These are phyloP conservation scores for Kwoniella newhampshirensis DNA, from an alignment of 768 basidiomycete genomes.

Conservation along the genomic window DNA sequence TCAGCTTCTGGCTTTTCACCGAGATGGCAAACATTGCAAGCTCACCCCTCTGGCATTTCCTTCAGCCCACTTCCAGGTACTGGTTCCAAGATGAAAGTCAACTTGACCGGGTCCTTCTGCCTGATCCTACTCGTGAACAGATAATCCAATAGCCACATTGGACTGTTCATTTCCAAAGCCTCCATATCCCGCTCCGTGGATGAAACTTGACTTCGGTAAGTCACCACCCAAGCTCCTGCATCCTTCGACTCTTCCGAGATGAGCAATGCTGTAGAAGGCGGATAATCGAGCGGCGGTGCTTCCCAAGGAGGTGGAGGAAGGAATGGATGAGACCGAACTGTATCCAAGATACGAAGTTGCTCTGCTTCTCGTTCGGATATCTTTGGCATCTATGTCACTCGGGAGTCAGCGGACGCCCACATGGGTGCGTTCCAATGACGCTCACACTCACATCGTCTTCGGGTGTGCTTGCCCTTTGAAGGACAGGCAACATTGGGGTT, in stretches of 20 bases:
- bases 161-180: constrained; percentile 72
- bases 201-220: constrained; percentile 72
- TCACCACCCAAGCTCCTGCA: constrained; percentile 65
- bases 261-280: constrained; percentile 64
- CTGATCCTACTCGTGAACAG: constrained; percentile 66
- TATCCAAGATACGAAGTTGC: constrained; percentile 52
- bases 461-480: constrained; percentile 23
- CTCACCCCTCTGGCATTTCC: constrained; percentile 81
- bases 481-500: constrained; percentile 31
- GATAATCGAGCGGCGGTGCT: constrained; percentile 66
- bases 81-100: constrained; percentile 86
- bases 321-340: constrained; percentile 54
- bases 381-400: constrained; percentile 38
- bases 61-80: constrained; percentile 65
- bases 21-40: background rate
- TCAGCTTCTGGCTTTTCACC: too few species aligned
- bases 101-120: constrained; percentile 62
- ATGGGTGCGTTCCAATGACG: background rate
- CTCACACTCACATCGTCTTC: constrained; percentile 34
- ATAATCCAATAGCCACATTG: constrained; percentile 85
- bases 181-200: constrained; percentile 61
- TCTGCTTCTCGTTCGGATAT: constrained; percentile 44
- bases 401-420: too few species aligned
- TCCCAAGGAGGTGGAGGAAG: constrained; percentile 70
- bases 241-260: constrained; percentile 72